These are phyloP conservation scores for Sambucus nigra DNA, from an alignment of 129 eudicot genomes.

Conservation along the genomic window DNA sequence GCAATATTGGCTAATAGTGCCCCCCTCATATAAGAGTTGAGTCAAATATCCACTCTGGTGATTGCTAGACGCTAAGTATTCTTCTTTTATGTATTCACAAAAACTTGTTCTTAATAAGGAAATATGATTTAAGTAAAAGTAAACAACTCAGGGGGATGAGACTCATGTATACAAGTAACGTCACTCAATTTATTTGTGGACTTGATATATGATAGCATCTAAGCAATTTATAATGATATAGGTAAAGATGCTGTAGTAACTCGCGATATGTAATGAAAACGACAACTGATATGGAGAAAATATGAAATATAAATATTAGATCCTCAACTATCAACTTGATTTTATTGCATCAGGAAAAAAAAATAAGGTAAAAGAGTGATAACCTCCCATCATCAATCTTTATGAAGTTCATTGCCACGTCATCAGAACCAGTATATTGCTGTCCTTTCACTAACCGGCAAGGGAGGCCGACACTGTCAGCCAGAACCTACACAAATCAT, in stretches of 20 bases:
- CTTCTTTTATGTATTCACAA: too few species aligned
- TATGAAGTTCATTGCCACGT: constrained; percentile 70
- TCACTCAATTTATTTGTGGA: not conserved
- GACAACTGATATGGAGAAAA: not conserved
- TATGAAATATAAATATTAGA: not conserved
- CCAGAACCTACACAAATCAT: constrained; percentile 59
- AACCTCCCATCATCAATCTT: constrained; percentile 71
- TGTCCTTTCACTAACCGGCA: constrained; percentile 92
- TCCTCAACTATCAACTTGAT: not conserved
- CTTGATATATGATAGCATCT: not conserved
- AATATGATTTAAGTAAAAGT: too few species aligned
- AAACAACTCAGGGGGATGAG: too few species aligned
- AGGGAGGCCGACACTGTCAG: constrained; percentile 83
- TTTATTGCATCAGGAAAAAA: constrained; percentile 1
- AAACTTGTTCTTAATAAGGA: too few species aligned
- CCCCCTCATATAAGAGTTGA: too few species aligned
- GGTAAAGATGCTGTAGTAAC: not conserved
- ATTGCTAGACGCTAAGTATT: too few species aligned
- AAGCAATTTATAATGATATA: not conserved
- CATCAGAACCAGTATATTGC: constrained; percentile 66
- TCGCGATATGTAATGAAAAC: not conserved
- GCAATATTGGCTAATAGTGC: not conserved
- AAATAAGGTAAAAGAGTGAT: not conserved
- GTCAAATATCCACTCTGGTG: too few species aligned
- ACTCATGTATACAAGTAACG: too few species aligned